phyloP scores from a whole-genome alignment of 1,284 basidiomycete genomes.

The Trichosporon sp. region DNA sequence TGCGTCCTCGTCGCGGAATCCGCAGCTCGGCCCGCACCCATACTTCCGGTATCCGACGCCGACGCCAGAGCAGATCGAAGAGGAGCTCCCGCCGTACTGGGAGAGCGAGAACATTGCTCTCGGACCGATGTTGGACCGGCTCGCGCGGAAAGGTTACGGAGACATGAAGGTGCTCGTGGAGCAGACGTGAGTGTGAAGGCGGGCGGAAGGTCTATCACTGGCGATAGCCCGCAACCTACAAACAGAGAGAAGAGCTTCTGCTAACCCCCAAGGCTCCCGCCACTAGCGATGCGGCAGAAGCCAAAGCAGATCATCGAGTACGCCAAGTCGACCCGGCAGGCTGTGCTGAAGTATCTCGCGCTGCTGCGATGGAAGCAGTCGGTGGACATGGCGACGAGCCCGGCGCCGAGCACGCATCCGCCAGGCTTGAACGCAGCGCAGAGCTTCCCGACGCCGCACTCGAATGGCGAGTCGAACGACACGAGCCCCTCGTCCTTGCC shows the following conservation, averaged over 20 bases:
- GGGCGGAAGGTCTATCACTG: not conserved
- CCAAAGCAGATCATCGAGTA: constrained; percentile 40
- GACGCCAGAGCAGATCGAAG: constrained; percentile 32
- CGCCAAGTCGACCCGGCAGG: constrained; percentile 39
- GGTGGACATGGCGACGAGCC: constrained; percentile 28
- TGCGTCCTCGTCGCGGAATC: constrained; percentile 25
- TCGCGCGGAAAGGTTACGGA: constrained; percentile 33
- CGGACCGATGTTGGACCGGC: constrained; percentile 32
- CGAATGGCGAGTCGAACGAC: constrained; percentile 32
- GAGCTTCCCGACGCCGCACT: constrained; percentile 41
- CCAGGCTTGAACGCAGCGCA: constrained; percentile 4
- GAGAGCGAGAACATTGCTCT: constrained; percentile 37
- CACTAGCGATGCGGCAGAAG: constrained; percentile 24
- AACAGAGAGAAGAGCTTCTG: not conserved
- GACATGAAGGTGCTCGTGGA: constrained; percentile 33
- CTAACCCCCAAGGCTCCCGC: constrained; percentile 18
- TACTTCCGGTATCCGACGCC: constrained; percentile 41
- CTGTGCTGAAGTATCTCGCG: constrained; percentile 42
- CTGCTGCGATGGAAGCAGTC: constrained; percentile 42
- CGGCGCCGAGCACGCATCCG: not conserved
- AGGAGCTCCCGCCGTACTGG: constrained; percentile 41
- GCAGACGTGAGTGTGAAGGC: constrained; percentile 32
- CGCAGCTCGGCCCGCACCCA: constrained; percentile 37
- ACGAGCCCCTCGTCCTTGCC: constrained; percentile 25
- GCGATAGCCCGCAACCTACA: not conserved